Conservation (phyloP, 768 basidiomycete genomes). For the Amanita thiersii region DNA sequence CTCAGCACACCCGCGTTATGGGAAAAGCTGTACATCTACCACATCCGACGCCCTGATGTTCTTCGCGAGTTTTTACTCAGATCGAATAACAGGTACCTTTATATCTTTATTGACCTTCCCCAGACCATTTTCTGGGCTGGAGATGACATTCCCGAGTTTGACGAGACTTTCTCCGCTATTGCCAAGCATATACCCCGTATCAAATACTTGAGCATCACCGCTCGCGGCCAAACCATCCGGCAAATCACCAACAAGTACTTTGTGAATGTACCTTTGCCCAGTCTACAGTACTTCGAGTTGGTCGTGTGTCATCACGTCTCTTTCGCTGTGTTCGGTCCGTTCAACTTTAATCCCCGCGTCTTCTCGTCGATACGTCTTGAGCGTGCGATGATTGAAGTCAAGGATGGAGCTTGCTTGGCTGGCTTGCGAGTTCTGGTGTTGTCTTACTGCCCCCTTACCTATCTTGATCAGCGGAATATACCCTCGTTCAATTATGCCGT, state of each 20-base stretch:
- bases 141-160: conserved; percentile 6
- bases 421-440: neutral
- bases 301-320: neutral
- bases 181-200: conserved; percentile 1
- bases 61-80: conserved; percentile 6
- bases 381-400: conserved; percentile 5
- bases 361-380: conserved; percentile 1
- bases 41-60: conserved; percentile 2
- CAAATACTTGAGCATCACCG: neutral
- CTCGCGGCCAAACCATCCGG: conserved; percentile 3
- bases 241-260: conserved; percentile 4
- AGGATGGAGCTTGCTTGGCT: conserved; percentile 2
- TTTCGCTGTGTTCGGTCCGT: neutral
- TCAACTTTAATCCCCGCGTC: conserved; percentile 4
- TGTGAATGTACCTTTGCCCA: neutral
- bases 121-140: conserved; percentile 8
- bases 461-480: conserved; percentile 6
- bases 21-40: conserved; percentile 13
- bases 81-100: neutral
- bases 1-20: conserved; percentile 41
- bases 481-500: neutral
- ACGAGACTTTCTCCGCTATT: conserved; percentile 3
- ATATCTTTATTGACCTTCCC: conserved; percentile 4
- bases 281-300: conserved; percentile 3
- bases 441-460: neutral